Conservation (phyloP, 768 basidiomycete genomes). For the Crepidotus variabilis region DNA sequence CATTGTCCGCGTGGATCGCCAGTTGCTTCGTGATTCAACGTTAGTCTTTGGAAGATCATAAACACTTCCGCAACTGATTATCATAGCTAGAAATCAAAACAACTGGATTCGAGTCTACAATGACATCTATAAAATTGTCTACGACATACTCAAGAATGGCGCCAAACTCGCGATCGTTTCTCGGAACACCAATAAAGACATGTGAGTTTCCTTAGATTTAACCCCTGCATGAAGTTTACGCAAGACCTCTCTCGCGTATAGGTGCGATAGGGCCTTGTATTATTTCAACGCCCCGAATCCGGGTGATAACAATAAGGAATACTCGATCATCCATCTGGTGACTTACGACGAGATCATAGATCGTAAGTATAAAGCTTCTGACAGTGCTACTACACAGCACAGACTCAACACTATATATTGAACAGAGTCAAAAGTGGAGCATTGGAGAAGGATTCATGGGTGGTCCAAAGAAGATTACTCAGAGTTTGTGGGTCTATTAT, state of each 20-base stretch:
- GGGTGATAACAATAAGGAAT: not conserved
- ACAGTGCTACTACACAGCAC: too few relatives aligned
- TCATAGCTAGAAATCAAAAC: not conserved
- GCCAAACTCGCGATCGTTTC: not conserved
- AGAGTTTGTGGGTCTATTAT: not conserved
- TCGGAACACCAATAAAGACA: not conserved
- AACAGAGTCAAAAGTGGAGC: not conserved
- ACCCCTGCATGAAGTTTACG: too few relatives aligned
- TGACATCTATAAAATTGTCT: not conserved
- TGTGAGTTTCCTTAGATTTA: not conserved
- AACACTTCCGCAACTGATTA: too few relatives aligned
- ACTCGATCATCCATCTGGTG: not conserved
- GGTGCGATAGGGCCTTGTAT: slow-evolving; percentile 1
- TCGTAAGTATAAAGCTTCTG: too few relatives aligned
- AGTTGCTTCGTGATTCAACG: not conserved
- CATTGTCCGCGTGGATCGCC: not conserved
- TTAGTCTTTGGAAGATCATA: not conserved
- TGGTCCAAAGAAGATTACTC: not conserved
- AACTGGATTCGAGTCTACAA: not conserved
- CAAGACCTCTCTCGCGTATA: not conserved
- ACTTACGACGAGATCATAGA: not conserved
- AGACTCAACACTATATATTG: not conserved
- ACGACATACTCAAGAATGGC: not conserved
- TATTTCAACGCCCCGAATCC: not conserved
- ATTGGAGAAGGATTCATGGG: not conserved